These are phyloP conservation scores for Borovskyia barvae DNA, from an alignment of 208 protist species.

Conservation along the genomic window DNA sequence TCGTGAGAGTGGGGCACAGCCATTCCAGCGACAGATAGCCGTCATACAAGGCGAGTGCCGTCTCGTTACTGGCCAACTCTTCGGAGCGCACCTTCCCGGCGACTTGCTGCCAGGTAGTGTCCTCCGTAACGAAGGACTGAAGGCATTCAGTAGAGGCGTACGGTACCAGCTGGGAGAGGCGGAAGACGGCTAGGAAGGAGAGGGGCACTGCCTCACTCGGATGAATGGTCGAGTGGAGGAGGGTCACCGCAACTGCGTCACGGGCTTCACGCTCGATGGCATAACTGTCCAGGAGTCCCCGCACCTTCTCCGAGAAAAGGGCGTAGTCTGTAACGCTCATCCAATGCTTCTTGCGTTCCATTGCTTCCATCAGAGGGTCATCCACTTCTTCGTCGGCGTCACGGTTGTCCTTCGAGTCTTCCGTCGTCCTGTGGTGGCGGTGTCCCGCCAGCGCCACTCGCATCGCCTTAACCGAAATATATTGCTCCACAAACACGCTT, in stretches of 20 bases:
- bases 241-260: conserved; percentile 34
- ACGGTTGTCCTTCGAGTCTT: conserved; percentile 1
- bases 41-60: conserved; percentile 39
- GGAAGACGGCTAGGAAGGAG: conserved; percentile 42
- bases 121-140: conserved; percentile 33
- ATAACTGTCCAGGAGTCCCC: conserved; percentile 44
- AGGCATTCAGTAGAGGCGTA: conserved; percentile 53
- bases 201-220: conserved; percentile 18
- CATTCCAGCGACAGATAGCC: conserved; percentile 52
- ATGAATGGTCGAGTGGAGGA: conserved; percentile 35
- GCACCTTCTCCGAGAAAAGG: conserved; percentile 34
- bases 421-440: not conserved
- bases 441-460: conserved; percentile 40
- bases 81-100: conserved; percentile 17
- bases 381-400: conserved; percentile 1
- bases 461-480: conserved; percentile 73
- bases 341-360: conserved; percentile 58
- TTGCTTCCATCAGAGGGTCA: conserved; percentile 36
- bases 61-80: conserved; percentile 8
- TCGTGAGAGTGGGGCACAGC: conserved; percentile 47
- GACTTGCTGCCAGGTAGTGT: conserved; percentile 43
- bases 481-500: conserved; percentile 66
- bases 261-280: conserved; percentile 28
- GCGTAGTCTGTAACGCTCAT: conserved; percentile 37
- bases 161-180: conserved; percentile 61